phyloP scores from a whole-genome alignment of 768 basidiomycete genomes.

The Lactarius deliciosus region DNA sequence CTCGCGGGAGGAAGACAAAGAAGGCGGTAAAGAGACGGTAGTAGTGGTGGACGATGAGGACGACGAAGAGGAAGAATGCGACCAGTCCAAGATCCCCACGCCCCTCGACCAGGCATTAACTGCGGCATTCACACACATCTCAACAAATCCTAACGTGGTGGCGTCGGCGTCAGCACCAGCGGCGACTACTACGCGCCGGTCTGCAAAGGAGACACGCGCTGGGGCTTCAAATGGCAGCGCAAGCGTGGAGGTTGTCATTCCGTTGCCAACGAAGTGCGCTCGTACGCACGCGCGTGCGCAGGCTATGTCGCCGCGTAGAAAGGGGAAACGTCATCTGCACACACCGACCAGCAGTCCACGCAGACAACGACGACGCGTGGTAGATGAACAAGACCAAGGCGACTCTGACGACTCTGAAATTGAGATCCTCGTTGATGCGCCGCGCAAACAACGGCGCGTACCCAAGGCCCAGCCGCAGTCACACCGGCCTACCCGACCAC shows the following conservation, averaged over 20 bases:
- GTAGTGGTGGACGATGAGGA: not conserved
- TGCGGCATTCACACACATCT: no score
- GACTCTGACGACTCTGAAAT: not conserved
- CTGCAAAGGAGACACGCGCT: not conserved
- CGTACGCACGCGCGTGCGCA: not conserved
- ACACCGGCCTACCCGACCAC: no score
- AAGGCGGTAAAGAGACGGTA: no score
- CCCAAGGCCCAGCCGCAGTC: not conserved
- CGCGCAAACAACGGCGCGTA: not conserved
- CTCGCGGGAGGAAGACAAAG: no score
- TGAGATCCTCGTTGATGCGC: not conserved
- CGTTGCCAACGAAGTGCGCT: not conserved
- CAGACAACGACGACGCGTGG: not conserved
- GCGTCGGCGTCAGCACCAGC: not conserved
- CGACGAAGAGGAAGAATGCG: no score
- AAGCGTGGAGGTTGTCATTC: not conserved
- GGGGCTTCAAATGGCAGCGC: no score
- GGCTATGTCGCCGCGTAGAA: not conserved
- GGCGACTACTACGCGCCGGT: no score
- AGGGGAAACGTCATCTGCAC: not conserved
- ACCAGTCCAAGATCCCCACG: no score
- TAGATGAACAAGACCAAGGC: not conserved
- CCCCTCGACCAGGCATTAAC: no score
- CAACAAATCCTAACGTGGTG: not conserved
- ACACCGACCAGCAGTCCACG: not conserved